phyloP scores from a whole-genome alignment of 2,329 filamentous ascomycete species.

The Clarireedia homoeocarpa region DNA sequence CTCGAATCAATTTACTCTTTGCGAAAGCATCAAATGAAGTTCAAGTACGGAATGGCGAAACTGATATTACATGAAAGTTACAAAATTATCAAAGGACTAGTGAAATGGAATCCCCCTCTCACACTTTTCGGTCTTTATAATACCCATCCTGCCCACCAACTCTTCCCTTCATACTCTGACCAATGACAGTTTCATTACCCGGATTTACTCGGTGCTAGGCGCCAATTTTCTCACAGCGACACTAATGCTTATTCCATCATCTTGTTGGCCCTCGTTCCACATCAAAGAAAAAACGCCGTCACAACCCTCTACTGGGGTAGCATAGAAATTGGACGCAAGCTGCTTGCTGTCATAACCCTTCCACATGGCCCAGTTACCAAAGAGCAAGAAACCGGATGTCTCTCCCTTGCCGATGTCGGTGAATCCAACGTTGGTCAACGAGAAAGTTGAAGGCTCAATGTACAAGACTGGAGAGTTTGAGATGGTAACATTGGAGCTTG shows the following conservation, averaged over 20 bases:
- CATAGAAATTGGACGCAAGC: neutral
- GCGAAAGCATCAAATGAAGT: no score
- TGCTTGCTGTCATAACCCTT: neutral
- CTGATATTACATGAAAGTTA: no score
- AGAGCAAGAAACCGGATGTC: neutral
- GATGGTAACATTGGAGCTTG: neutral
- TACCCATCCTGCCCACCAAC: neutral
- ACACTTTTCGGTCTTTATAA: no score
- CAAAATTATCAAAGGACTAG: no score
- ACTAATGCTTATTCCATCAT: neutral
- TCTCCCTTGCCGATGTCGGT: neutral
- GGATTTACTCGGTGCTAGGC: neutral
- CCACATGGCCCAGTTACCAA: conserved; percentile 4
- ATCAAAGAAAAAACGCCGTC: neutral
- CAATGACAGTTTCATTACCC: neutral
- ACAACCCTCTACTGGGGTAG: neutral
- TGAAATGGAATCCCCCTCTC: no score
- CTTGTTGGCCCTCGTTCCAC: conserved; percentile 2
- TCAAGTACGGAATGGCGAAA: no score
- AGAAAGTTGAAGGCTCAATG: neutral
- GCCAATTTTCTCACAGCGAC: neutral
- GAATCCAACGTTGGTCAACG: neutral
- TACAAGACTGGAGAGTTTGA: neutral
- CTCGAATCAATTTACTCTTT: no score
- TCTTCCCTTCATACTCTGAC: neutral